Evolutionary conservation across 768 basidiomycete species (phyloP), one percentile per base, ranked within the genome.

Genomic region (Amanita phalloides): DNA sequence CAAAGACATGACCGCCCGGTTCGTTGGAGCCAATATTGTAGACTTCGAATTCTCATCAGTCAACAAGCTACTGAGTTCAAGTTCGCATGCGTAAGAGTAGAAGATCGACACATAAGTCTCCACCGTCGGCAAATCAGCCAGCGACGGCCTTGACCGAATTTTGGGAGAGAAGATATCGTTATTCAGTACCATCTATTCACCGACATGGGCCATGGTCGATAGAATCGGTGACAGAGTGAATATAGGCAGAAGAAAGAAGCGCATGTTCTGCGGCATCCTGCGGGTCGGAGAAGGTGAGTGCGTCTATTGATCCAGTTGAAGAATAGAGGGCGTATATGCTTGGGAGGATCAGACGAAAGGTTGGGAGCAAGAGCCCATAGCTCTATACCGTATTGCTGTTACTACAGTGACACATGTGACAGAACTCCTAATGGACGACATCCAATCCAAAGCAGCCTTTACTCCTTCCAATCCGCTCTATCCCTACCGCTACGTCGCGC

Each of bases 1-100:
- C 49, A 93, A 68, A 3, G 82, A 82, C 79, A 91, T 89, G 13
- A 93, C 80, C 6, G 90, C 91, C 64, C 84, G 87, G 66, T 95
- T 93, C 23, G 86, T 88, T 0, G 91, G 91, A 4, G 84, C 90
- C 39, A 95, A 73, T 8, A 94, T 48, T 0, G 90, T 90, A 50
- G 69, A 64, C 6, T 64, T 70, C 1, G 60, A 51, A n/a, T 51
- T 51, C 6, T 61, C 50, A 32, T 73, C 67, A n/a, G 64, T 61
- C 46, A 91, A 75, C 8, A 71, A 68, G 28, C 62, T 59, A 61
- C 81, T 82, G 14, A 84, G 57, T 57, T 78, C 72, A 1, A 82
- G 69, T 59, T 90, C 88, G 5, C 88, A 75, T 3, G 86, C 84
- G 62, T 91, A 91, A 0, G 84, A 81, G 62, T 82, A 90, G 72